Percentiles rank a stretch among this genome's conserved stretches.
Conservation (phyloP, 2,329 filamentous ascomycete genomes). For the Bipolaris victoriae region DNA sequence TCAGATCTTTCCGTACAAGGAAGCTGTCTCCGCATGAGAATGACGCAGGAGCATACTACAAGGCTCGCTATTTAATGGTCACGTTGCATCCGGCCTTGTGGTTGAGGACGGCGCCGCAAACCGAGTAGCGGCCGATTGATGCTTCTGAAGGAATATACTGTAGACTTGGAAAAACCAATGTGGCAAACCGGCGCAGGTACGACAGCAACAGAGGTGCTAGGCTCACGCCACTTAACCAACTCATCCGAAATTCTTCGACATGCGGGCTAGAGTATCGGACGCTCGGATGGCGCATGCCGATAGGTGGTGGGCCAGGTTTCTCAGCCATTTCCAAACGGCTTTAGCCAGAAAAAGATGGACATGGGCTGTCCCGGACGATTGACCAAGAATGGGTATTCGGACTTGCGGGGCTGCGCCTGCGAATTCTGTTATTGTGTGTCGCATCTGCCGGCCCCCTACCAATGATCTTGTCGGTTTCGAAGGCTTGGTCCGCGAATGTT, state of each 20-base stretch:
- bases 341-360: conserved; percentile 4
- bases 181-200: conserved; percentile 17
- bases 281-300: conserved; percentile 20
- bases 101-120: neutral
- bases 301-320: conserved; percentile 21
- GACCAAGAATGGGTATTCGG: conserved; percentile 28
- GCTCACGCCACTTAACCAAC: conserved; percentile 4
- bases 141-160: neutral
- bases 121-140: neutral
- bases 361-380: conserved; percentile 25
- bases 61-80: conserved; percentile 3
- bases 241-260: conserved; percentile 3
- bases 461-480: neutral
- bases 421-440: conserved; percentile 5
- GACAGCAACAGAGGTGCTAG: neutral
- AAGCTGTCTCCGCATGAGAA: conserved; percentile 9
- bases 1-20: conserved; percentile 15
- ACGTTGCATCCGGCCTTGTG: neutral
- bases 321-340: conserved; percentile 18
- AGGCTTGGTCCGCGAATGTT: neutral
- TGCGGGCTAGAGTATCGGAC: conserved; percentile 17
- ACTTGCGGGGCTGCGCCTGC: conserved; percentile 23
- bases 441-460: conserved; percentile 6
- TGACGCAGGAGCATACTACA: conserved; percentile 15
- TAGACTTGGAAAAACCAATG: neutral